Evolutionary conservation across 2,329 filamentous ascomycete species (phyloP).

Genomic region (Juglanconis oblonga): DNA sequence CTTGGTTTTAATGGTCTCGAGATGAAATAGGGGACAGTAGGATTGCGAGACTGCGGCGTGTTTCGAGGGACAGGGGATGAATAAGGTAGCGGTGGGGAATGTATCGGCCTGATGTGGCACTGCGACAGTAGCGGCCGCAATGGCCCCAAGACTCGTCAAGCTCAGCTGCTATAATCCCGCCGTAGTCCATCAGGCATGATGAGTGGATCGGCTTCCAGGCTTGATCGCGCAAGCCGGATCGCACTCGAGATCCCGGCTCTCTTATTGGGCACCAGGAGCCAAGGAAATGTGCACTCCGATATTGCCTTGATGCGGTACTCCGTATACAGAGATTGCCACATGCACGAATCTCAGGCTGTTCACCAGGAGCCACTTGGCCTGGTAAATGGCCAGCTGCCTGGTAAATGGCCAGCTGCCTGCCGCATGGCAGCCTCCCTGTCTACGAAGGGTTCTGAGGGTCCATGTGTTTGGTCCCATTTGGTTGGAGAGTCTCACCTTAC

Average conservation of each 20-base stretch:
- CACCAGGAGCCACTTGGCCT: too few relatives aligned
- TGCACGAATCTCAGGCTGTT: too few relatives aligned
- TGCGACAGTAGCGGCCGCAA: background rate
- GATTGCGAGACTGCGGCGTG: slow-evolving; percentile 13
- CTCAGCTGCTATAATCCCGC: too few relatives aligned
- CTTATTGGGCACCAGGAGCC: background rate
- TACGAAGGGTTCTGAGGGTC: background rate
- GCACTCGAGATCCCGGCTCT: too few relatives aligned
- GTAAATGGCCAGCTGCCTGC: too few relatives aligned
- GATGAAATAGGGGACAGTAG: slow-evolving; percentile 7
- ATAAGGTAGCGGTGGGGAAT: slow-evolving; percentile 11
- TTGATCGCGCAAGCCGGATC: too few relatives aligned
- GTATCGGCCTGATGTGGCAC: slow-evolving; percentile 9
- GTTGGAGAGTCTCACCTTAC: slow-evolving; percentile 10
- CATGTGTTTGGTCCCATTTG: background rate
- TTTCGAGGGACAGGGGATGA: slow-evolving; percentile 16
- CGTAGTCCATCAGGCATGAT: slow-evolving; percentile 3
- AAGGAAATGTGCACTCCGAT: too few relatives aligned
- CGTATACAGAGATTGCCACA: too few relatives aligned
- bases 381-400: too few relatives aligned
- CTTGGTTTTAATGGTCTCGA: background rate
- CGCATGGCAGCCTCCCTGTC: too few relatives aligned
- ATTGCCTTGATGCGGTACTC: too few relatives aligned
- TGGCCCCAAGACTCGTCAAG: too few relatives aligned
- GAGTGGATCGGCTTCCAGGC: background rate